A percentile compares a stretch with the other conserved stretches of the same genome.
phyloP scores from a whole-genome alignment of 441 rosid genomes.

The Erysimum cheiri region DNA sequence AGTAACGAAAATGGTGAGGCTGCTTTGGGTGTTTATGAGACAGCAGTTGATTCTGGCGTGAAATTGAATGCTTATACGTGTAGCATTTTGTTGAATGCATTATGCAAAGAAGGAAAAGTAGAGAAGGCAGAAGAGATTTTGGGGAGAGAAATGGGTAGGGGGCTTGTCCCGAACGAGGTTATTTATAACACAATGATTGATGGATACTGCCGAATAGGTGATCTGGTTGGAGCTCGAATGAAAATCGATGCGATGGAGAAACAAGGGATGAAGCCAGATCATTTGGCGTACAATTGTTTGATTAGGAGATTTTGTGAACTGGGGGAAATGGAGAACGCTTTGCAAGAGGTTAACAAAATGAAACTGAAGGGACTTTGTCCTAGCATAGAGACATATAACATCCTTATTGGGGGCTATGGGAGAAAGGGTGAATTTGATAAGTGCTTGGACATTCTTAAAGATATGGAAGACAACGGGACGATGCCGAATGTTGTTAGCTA shows the following conservation, averaged over 20 bases:
- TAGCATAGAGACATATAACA: slow-evolving; percentile 64
- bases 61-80: slow-evolving; percentile 58
- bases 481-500: slow-evolving; percentile 73
- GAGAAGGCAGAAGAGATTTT: slow-evolving; percentile 69
- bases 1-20: slow-evolving; percentile 49
- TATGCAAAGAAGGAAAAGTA: slow-evolving; percentile 62
- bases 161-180: slow-evolving; percentile 57
- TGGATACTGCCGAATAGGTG: slow-evolving; percentile 64
- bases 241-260: slow-evolving; percentile 62
- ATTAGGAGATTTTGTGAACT: slow-evolving; percentile 58
- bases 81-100: slow-evolving; percentile 61
- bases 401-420: slow-evolving; percentile 76
- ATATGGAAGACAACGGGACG: slow-evolving; percentile 65
- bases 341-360: slow-evolving; percentile 72
- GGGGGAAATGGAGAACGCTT: slow-evolving; percentile 63
- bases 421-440: slow-evolving; percentile 56
- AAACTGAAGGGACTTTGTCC: slow-evolving; percentile 61
- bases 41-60: slow-evolving; percentile 49
- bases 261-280: slow-evolving; percentile 58
- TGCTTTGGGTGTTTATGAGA: slow-evolving; percentile 57
- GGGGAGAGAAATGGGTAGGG: slow-evolving; percentile 51
- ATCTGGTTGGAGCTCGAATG: slow-evolving; percentile 52
- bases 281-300: slow-evolving; percentile 66
- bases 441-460: slow-evolving; percentile 74
- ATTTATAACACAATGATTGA: slow-evolving; percentile 64